These are phyloP conservation scores for Ophiostoma sp. DNA, from an alignment of 2,329 filamentous ascomycete genomes.

Conservation along the genomic window DNA sequence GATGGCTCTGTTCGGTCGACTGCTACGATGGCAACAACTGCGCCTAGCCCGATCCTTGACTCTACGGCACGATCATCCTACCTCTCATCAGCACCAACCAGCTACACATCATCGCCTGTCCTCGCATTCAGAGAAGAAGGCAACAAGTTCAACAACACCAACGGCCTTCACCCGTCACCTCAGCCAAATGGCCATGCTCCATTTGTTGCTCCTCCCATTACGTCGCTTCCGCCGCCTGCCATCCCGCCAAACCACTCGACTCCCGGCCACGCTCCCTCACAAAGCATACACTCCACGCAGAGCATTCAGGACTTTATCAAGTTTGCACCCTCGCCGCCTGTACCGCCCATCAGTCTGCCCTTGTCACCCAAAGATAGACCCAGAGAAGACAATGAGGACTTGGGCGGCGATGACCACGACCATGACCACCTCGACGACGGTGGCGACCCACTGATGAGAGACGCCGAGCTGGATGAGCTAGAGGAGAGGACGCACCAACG, in stretches of 20 bases:
- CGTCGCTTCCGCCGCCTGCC: conserved; percentile 9
- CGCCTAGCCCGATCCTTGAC: conserved; percentile 25
- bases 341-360: conserved; percentile 27
- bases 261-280: neutral
- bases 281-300: conserved; percentile 27
- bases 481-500: conserved; percentile 12
- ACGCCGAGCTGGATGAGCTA: conserved; percentile 17
- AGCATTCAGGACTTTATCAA: conserved; percentile 31
- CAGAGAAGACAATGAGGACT: neutral
- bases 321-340: conserved; percentile 27
- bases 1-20: conserved; percentile 25
- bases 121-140: neutral
- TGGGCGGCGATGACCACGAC: neutral
- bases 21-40: neutral
- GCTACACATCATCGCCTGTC: conserved; percentile 27
- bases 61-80: conserved; percentile 26
- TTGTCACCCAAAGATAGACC: conserved; percentile 18
- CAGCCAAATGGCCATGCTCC: neutral
- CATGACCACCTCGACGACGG: neutral
- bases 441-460: neutral
- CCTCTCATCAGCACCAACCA: conserved; percentile 26
- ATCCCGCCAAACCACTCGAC: neutral
- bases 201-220: conserved; percentile 16
- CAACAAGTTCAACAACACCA: neutral
- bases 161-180: neutral